Percentiles rank a stretch among this genome's conserved stretches.
Conservation (phyloP, 2,329 filamentous ascomycete species). For the Monosporascus sp. region DNA sequence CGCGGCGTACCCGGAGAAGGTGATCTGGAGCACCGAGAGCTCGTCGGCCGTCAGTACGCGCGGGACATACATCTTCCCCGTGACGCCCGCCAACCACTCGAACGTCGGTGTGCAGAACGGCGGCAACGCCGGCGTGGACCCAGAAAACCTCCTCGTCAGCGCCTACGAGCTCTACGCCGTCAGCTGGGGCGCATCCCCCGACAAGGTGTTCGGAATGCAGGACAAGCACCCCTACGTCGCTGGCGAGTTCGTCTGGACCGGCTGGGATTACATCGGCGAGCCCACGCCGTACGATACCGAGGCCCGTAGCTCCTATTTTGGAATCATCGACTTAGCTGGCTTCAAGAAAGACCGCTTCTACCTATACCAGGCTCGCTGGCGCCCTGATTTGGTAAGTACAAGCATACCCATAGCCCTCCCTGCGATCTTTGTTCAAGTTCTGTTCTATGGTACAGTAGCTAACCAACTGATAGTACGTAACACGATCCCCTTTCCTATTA, state of each 20-base stretch:
- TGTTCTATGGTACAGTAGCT: no score
- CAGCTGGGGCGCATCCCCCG: slow-evolving; percentile 41
- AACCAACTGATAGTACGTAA: not conserved
- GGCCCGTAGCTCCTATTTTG: slow-evolving; percentile 48
- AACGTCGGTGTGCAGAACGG: slow-evolving; percentile 23
- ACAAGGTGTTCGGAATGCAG: slow-evolving; percentile 47
- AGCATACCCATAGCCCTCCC: not conserved
- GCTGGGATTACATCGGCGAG: slow-evolving; percentile 46
- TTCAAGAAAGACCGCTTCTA: slow-evolving; percentile 53
- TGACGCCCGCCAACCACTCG: slow-evolving; percentile 33
- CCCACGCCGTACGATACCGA: slow-evolving; percentile 40
- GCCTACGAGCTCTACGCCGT: slow-evolving; percentile 48
- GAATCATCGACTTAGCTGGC: slow-evolving; percentile 52
- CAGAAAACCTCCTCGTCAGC: slow-evolving; percentile 32
- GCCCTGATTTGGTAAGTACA: slow-evolving; percentile 31
- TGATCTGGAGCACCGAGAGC: slow-evolving; percentile 38
- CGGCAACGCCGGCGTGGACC: slow-evolving; percentile 34
- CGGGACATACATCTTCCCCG: slow-evolving; percentile 49
- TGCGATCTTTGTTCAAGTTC: no score
- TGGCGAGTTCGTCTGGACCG: slow-evolving; percentile 50
- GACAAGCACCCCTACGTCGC: slow-evolving; percentile 44
- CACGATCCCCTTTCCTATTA: not conserved
- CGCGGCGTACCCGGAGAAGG: slow-evolving; percentile 38
- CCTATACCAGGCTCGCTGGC: slow-evolving; percentile 50
- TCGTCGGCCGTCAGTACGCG: slow-evolving; percentile 43